Evolutionary conservation across 805 yeast genomes (phyloP).

Genomic region (Peterozyma toletana): DNA sequence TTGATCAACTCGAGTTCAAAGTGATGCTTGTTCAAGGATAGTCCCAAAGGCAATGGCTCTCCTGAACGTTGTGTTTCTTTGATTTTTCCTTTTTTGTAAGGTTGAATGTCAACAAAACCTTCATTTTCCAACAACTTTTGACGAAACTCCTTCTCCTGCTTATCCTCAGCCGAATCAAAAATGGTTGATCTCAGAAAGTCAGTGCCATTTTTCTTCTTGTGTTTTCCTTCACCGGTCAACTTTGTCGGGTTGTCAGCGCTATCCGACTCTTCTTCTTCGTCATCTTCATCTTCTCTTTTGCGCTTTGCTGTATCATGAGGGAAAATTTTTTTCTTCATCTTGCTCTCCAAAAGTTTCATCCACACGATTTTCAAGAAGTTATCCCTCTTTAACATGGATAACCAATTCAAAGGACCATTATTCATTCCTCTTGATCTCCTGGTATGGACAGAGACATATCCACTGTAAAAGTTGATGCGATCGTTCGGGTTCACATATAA

Average conservation of each 20-base stretch:
- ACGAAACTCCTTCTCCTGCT: conserved; percentile 21
- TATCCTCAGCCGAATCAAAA: background rate
- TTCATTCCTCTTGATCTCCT: conserved; percentile 33
- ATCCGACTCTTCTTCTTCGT: background rate
- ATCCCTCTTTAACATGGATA: conserved; percentile 41
- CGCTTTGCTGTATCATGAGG: conserved; percentile 9
- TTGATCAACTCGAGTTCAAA: conserved; percentile 15
- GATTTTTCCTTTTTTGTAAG: conserved; percentile 13
- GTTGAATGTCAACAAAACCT: conserved; percentile 30
- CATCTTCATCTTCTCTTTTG: conserved; percentile 13
- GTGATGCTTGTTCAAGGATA: conserved; percentile 10
- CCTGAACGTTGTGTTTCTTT: conserved; percentile 12
- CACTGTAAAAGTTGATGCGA: conserved; percentile 31
- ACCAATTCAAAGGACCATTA: conserved; percentile 48
- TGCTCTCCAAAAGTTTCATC: conserved; percentile 19
- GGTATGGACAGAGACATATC: conserved; percentile 33
- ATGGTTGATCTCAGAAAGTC: background rate
- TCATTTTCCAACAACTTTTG: conserved; percentile 26
- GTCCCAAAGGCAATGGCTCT: conserved; percentile 10
- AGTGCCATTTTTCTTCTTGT: conserved; percentile 8
- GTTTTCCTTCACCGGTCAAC: conserved; percentile 4
- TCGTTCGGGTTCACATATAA: conserved; percentile 22
- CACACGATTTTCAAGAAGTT: conserved; percentile 26
- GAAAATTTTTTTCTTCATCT: conserved; percentile 9
- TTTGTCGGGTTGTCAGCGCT: background rate